Conservation (phyloP, 805 yeast species). For the Candida maesae region DNA sequence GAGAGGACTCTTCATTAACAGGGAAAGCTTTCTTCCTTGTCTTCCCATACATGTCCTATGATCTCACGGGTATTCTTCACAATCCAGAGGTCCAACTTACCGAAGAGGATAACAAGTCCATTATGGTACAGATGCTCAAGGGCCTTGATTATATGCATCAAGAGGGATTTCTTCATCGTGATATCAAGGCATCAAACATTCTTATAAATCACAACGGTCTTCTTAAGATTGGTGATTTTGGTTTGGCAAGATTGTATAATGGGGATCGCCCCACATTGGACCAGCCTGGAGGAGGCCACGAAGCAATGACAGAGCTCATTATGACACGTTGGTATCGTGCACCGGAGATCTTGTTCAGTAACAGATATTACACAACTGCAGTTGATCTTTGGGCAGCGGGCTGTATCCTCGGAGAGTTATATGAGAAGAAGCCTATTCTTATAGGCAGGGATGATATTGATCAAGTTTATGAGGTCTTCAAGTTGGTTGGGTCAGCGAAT, state of each 20-base stretch:
- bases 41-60: slow-evolving; percentile 89
- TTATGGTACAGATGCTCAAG: slow-evolving; percentile 69
- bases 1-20: slow-evolving; percentile 24
- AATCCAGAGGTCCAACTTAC: slow-evolving; percentile 64
- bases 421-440: slow-evolving; percentile 73
- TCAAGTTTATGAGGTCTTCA: slow-evolving; percentile 80
- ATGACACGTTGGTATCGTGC: slow-evolving; percentile 98
- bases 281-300: slow-evolving; percentile 41
- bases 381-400: slow-evolving; percentile 98
- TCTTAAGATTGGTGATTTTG: slow-evolving; percentile 92
- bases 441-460: slow-evolving; percentile 85
- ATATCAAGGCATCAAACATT: slow-evolving; percentile 94
- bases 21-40: slow-evolving; percentile 67
- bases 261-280: slow-evolving; percentile 55
- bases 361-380: slow-evolving; percentile 83
- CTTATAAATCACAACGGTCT: slow-evolving; percentile 72
- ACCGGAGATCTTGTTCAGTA: slow-evolving; percentile 88
- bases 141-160: slow-evolving; percentile 83
- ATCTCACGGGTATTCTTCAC: slow-evolving; percentile 82
- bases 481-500: slow-evolving; percentile 76
- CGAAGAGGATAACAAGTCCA: slow-evolving; percentile 73
- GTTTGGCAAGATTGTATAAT: slow-evolving; percentile 74
- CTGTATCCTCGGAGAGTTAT: slow-evolving; percentile 91
- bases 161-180: slow-evolving; percentile 67
- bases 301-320: slow-evolving; percentile 60